Evolutionary conservation across 257 asterid genomes (phyloP), one percentile per base, ranked within the genome.

Genomic region (Solanum piurae): DNA sequence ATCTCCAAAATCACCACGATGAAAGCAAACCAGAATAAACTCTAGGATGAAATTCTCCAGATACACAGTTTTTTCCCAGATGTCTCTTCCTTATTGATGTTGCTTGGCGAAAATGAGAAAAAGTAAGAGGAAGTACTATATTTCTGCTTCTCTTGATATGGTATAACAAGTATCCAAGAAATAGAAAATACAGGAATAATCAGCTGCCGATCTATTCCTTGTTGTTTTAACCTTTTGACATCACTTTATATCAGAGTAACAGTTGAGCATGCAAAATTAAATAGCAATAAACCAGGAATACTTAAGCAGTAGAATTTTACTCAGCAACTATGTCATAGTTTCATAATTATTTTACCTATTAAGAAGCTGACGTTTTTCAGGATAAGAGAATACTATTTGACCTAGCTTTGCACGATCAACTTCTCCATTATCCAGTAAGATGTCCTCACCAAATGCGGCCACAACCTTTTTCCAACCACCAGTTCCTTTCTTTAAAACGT

Each of bases 401-500:
- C 99, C 98, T 6, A 97, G 91, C 88, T 94, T 95, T 21, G 93
- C 93, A 3, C 99, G 96, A 93, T 97, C 98, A 68, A 97, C 95
- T 90, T 94, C 99, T 83, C 98, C 98, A 69, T 90, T 86, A 42
- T 92, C 91, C 75, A 89, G 91, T 90, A 97, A 92, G 84, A 96
- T 94, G 34, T 94, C 98, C 42, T 91, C 93, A 40, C 99, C 98
- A 82, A 97, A 95, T 37, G 98, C 93, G 9, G 92, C 95, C 89
- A 95, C 98, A 36, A 92, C 98, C 89, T 93, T 94, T 87, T 91
- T 97, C 98, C 99, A 96, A 5, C 99, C 99, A 87, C 97, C 95
- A 6, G 94, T 93, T 73, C 96, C 99, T 88, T 95, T 92, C 90
- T 91, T 96, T 93, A 97, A 89, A 60, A 92, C 94, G 86, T 92